phyloP scores from a whole-genome alignment of 352 stramenopile genomes.

The Phytophthora pinifolia region DNA sequence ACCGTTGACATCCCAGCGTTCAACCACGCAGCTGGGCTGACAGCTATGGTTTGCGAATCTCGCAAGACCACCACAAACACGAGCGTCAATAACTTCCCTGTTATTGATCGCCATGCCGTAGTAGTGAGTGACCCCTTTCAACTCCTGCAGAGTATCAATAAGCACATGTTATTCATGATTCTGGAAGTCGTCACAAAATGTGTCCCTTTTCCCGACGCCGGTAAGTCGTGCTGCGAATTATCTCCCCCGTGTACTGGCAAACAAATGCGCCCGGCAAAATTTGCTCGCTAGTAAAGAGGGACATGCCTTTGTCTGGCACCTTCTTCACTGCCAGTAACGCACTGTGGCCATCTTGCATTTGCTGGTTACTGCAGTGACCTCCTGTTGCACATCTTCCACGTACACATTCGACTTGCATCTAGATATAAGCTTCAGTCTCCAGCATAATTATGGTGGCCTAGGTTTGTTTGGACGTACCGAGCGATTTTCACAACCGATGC shows the following conservation, averaged over 20 bases:
- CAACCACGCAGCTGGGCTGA: neutral
- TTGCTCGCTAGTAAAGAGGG: neutral
- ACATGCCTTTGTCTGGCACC: slow-evolving; percentile 7
- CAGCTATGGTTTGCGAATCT: slow-evolving; percentile 11
- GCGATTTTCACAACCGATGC: slow-evolving; percentile 8
- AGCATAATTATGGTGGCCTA: no score
- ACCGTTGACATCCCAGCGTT: slow-evolving; percentile 4
- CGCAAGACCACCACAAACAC: neutral
- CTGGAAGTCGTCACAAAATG: neutral
- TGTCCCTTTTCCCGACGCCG: neutral
- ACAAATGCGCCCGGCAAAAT: slow-evolving; percentile 6
- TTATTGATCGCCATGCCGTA: neutral
- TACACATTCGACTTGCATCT: slow-evolving; percentile 19
- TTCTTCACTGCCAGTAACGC: slow-evolving; percentile 3
- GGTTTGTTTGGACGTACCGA: neutral
- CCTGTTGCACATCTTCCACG: neutral
- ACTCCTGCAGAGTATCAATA: neutral
- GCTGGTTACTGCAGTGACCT: slow-evolving; percentile 14
- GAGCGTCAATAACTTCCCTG: slow-evolving; percentile 6
- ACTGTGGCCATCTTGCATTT: slow-evolving; percentile 3
- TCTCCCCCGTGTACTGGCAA: slow-evolving; percentile 10
- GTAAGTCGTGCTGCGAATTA: neutral
- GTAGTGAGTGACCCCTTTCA: slow-evolving; percentile 5
- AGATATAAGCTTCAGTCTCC: neutral
- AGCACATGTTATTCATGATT: neutral